phyloP scores from a whole-genome alignment of 192 early-diverging fungal species.

The Phlyctochytrium bullatum region DNA sequence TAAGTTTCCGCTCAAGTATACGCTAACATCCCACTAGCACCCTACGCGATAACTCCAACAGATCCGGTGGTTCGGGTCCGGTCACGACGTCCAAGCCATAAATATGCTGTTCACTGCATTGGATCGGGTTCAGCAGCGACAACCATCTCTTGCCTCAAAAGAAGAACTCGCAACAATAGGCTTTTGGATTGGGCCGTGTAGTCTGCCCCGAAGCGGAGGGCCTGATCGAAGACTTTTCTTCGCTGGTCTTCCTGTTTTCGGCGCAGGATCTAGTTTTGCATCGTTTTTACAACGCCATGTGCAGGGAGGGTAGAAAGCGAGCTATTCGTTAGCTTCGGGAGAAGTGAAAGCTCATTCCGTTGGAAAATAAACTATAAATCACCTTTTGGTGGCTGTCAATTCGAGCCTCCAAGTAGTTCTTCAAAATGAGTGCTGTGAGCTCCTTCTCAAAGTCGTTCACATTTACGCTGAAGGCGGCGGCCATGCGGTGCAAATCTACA shows the following conservation, averaged over 20 bases:
- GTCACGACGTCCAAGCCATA: background rate
- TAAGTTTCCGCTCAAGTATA: slow-evolving; percentile 1
- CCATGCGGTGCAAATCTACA: slow-evolving; percentile 79
- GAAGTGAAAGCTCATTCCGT: background rate
- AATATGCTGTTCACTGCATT: too few relatives aligned
- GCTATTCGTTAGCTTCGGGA: background rate
- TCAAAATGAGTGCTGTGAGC: slow-evolving; percentile 66
- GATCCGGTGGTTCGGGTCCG: background rate
- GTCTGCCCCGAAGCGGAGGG: slow-evolving; percentile 61
- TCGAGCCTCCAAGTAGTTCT: slow-evolving; percentile 68
- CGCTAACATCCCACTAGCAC: background rate
- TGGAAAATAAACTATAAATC: slow-evolving; percentile 6
- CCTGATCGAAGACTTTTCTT: slow-evolving; percentile 63
- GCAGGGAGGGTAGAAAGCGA: background rate
- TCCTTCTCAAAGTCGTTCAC: slow-evolving; percentile 67
- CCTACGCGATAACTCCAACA: slow-evolving; percentile 3
- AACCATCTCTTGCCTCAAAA: slow-evolving; percentile 41
- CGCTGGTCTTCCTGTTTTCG: slow-evolving; percentile 70
- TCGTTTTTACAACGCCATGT: background rate
- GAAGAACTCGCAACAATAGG: slow-evolving; percentile 63
- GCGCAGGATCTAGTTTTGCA: slow-evolving; percentile 53
- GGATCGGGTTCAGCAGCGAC: slow-evolving; percentile 17
- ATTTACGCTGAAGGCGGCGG: slow-evolving; percentile 61
- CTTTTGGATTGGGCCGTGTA: slow-evolving; percentile 62
- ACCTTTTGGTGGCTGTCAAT: slow-evolving; percentile 90